Evolutionary conservation across 2,329 filamentous ascomycete species (phyloP), one percentile per base, ranked within the genome.

Genomic region (Clonostachys sp.): DNA sequence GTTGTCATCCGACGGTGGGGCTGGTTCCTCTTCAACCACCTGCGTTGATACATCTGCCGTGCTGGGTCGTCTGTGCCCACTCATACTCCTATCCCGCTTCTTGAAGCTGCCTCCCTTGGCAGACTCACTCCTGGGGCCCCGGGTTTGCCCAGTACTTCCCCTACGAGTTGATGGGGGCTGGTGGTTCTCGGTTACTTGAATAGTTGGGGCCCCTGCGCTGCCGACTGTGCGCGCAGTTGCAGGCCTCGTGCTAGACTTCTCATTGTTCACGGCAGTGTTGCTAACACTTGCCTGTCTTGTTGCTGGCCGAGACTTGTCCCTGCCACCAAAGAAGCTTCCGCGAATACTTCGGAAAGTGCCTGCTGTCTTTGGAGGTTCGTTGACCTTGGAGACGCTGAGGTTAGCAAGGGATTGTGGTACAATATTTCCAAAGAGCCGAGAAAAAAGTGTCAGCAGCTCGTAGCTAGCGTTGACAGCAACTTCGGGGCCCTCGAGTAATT

Each of bases 391-490:
- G 34, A 52, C 62, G 53, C 59, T 71, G 56, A 61, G 59, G 38
- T 53, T 66, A 10, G 81, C 68, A 44, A 83, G 79, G 4, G 42
- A 40, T 6, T 41, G 33, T 5, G 66, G 55, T n/a, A 70, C 64
- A 12, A 70, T 52, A 33, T 61, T 67, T 7, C 86, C 86, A 62
- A 96, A 97, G 0, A 99, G 73, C 51, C 87, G 79, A 4, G 84
- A 80, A 61, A 94, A 99, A 1, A 97, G 73, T 14, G 83, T 83
- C 17, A 99, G 71, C 38, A 99, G 74, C 64, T 96, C 91, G 53
- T 89, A 83, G 61, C 88, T 91, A 50, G 87, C 85, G 61, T 96
- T 96, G 45, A 97, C 89, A 16, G 94, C 92, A 48, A 86, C 81
- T 49, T 89, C 85, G 0, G 91, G 83, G 1, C 91, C 91, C 61